Conservation (phyloP, 2,329 filamentous ascomycete species). For the Ophiostoma sp. region DNA sequence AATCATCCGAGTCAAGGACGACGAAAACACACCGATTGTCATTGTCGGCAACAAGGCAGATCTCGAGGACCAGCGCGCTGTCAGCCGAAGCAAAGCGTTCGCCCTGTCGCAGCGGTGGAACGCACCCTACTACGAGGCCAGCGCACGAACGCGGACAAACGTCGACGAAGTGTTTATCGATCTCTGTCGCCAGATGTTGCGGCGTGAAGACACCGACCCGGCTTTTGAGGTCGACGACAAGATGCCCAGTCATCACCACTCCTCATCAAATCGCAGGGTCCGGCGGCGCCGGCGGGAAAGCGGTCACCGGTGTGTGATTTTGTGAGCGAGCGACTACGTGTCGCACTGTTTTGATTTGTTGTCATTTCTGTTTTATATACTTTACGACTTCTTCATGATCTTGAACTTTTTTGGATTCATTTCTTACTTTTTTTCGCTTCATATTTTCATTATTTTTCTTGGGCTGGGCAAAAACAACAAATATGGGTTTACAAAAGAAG, state of each 20-base stretch:
- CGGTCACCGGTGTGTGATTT: slow-evolving; percentile 46
- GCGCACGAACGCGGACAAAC: slow-evolving; percentile 77
- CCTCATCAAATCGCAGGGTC: slow-evolving; percentile 37
- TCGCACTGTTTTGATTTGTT: background rate
- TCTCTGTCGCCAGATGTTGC: slow-evolving; percentile 79
- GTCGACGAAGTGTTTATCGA: slow-evolving; percentile 89
- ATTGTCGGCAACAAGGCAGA: slow-evolving; percentile 93
- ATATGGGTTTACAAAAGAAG: background rate
- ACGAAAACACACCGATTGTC: slow-evolving; percentile 81
- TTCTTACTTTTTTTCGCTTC: background rate
- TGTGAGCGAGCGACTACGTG: slow-evolving; percentile 37
- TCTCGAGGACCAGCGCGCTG: slow-evolving; percentile 78
- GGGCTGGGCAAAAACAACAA: background rate
- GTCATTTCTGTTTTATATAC: background rate
- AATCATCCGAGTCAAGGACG: slow-evolving; percentile 88
- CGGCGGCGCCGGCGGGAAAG: slow-evolving; percentile 37
- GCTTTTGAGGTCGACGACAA: slow-evolving; percentile 45
- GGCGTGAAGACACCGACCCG: slow-evolving; percentile 61
- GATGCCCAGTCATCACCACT: slow-evolving; percentile 39
- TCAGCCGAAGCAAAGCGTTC: slow-evolving; percentile 77
- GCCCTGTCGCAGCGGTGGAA: slow-evolving; percentile 84
- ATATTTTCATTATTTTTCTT: background rate
- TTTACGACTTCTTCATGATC: background rate
- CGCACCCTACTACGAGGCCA: slow-evolving; percentile 88
- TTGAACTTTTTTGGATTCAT: background rate